Conservation (phyloP, 2,329 filamentous ascomycete species). For the Exophiala spinifera region DNA sequence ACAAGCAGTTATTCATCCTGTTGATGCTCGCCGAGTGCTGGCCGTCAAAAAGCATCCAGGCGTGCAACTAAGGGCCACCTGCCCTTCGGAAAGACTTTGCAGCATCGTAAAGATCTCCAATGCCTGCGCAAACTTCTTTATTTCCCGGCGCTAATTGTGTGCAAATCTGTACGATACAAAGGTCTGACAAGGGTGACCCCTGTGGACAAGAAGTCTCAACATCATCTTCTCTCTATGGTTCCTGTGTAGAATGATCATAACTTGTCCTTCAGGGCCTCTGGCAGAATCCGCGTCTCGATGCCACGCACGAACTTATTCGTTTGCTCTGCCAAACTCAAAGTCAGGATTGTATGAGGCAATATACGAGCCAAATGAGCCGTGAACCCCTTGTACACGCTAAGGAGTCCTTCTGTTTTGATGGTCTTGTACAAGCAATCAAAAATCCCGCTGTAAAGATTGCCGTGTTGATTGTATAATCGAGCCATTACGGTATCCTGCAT, state of each 20-base stretch:
- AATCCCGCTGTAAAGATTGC: conserved; percentile 90
- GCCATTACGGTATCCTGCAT: conserved; percentile 89
- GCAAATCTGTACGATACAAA: too few relatives aligned
- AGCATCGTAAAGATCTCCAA: too few relatives aligned
- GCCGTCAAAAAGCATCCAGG: too few relatives aligned
- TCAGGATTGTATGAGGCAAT: conserved; percentile 91
- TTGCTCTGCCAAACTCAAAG: conserved; percentile 89
- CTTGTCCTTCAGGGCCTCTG: conserved; percentile 44
- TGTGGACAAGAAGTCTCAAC: not conserved
- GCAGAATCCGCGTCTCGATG: conserved; percentile 63
- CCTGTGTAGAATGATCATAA: conserved; percentile 34
- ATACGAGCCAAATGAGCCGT: conserved; percentile 92
- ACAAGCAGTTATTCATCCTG: too few relatives aligned
- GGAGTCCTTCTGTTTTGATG: conserved; percentile 79
- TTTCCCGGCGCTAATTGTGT: too few relatives aligned
- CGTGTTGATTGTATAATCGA: conserved; percentile 97
- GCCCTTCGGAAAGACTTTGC: too few relatives aligned
- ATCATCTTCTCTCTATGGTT: too few relatives aligned
- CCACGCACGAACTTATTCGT: conserved; percentile 88
- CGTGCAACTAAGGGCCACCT: too few relatives aligned
- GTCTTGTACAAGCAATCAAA: conserved; percentile 92
- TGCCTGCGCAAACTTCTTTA: too few relatives aligned
- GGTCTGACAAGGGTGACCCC: too few relatives aligned
- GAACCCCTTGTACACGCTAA: conserved; percentile 98
- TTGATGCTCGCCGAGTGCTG: too few relatives aligned